Base-by-base conservation (phyloP, 805 yeast genomes). In the Myxozyma udenii region DNA sequence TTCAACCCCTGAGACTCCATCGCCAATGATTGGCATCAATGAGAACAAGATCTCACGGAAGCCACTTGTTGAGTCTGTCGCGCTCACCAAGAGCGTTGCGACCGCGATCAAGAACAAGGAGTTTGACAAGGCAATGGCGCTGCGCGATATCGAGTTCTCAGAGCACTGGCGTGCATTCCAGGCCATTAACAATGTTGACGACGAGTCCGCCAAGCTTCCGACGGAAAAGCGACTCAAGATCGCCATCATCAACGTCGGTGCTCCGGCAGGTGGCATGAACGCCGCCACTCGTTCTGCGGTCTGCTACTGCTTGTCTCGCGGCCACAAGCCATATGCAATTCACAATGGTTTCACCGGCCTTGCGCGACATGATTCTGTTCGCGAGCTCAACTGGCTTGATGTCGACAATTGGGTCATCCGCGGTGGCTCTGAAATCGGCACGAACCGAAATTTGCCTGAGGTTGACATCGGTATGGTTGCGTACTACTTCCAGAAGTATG, bases 371-470 rank as follows among this genome's bases (percentile, higher is more conserved):
- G 98, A 89, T 61, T 79, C 93, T 5, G 84, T 93, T 24, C 74
- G 78, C 48, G 80, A 80, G 64, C 69, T 93, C 41, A 72, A 75
- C 25, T 93, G 97, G 97, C 71, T 83, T 54, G 90, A 86, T 63
- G 86, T 89, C 51, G 95, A 86, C 68, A 84, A 81, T 54, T 90
- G 96, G 96, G 83, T 81, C 67, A 81, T 84, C 54, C 64, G 79
- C 53, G 99, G 98, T 64, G 99, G 98, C 25, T 87, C 96, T 26
- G 97, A 90, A 67, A 84, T 93, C 57, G 99, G 99, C 63, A 93
- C 98, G 30, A 93, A 93, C 75, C 79, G 98, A 65, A 75, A 83
- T 39, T 76, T 88, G 28, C 98, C 98, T 19, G 83, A 80, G 48
- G 69, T 74, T 25, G 97, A 91, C 68, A 70, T 87, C 62, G 98